Conservation (phyloP, 2,329 filamentous ascomycete genomes). For the Penicillium sp. region DNA sequence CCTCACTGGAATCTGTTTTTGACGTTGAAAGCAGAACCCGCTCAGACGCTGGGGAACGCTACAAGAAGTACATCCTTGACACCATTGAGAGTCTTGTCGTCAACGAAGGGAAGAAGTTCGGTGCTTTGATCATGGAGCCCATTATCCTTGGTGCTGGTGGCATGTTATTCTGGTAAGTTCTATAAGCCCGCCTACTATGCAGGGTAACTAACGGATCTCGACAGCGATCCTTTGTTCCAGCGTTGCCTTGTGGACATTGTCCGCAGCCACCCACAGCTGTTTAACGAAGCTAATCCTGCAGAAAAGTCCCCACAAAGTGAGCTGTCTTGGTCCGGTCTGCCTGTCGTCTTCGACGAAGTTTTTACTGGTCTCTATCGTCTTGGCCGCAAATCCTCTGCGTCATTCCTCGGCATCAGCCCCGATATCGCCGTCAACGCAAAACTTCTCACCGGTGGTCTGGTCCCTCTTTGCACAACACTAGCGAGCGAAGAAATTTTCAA, state of each 20-base stretch:
- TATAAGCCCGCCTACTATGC: background rate
- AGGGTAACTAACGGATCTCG: background rate
- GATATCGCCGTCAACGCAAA: conserved; percentile 85
- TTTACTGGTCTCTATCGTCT: conserved; percentile 86
- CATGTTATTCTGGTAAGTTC: conserved; percentile 75
- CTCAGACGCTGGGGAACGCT: conserved; percentile 55
- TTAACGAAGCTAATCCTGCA: conserved; percentile 44
- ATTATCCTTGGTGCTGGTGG: conserved; percentile 81
- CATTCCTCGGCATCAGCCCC: conserved; percentile 69
- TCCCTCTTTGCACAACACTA: conserved; percentile 77
- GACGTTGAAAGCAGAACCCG: conserved; percentile 57
- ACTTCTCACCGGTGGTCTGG: conserved; percentile 77
- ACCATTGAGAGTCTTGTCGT: conserved; percentile 60
- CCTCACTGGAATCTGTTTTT: conserved; percentile 63
- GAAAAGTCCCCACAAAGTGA: background rate
- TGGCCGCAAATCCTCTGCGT: conserved; percentile 71
- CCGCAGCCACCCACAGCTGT: conserved; percentile 63
- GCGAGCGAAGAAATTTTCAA: conserved; percentile 76
- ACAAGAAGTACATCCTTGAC: conserved; percentile 63
- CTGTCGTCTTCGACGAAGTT: conserved; percentile 83
- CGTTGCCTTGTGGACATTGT: conserved; percentile 70
- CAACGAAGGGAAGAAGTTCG: conserved; percentile 68
- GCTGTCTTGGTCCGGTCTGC: conserved; percentile 70
- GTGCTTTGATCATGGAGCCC: conserved; percentile 79
- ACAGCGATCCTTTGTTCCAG: conserved; percentile 82